phyloP scores from a whole-genome alignment of 345 rosid species.

The Populus tremula region DNA sequence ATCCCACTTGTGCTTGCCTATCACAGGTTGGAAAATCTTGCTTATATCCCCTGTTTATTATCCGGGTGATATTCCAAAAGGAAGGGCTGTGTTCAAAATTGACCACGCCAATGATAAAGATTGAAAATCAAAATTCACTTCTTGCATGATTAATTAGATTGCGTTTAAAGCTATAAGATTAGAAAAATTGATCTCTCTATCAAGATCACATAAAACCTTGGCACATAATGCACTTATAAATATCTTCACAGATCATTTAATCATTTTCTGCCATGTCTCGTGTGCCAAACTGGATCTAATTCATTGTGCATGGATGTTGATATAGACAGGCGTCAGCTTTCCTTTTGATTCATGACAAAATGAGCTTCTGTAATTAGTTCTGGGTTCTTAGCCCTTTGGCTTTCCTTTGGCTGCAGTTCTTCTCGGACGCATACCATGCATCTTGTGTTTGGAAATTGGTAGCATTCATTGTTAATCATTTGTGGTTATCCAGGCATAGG shows the following conservation, averaged over 20 bases:
- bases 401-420: background rate
- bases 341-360: background rate
- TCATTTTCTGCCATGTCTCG: background rate
- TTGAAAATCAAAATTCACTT: background rate
- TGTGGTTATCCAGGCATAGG: background rate
- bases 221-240: background rate
- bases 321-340: background rate
- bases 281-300: background rate
- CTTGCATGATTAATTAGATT: background rate
- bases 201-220: too few species aligned
- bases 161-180: background rate
- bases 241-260: background rate
- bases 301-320: background rate
- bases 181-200: background rate
- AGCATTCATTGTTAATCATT: background rate
- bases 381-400: background rate
- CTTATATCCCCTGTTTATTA: background rate
- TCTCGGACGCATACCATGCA: background rate
- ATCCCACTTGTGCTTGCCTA: slow-evolving; percentile 32
- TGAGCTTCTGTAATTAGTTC: background rate
- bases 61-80: background rate
- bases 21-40: slow-evolving; percentile 15
- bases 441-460: background rate
- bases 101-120: background rate
- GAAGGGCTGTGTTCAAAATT: background rate